phyloP scores from a whole-genome alignment of 176 grass and related monocot species.

The Carex pumila region DNA sequence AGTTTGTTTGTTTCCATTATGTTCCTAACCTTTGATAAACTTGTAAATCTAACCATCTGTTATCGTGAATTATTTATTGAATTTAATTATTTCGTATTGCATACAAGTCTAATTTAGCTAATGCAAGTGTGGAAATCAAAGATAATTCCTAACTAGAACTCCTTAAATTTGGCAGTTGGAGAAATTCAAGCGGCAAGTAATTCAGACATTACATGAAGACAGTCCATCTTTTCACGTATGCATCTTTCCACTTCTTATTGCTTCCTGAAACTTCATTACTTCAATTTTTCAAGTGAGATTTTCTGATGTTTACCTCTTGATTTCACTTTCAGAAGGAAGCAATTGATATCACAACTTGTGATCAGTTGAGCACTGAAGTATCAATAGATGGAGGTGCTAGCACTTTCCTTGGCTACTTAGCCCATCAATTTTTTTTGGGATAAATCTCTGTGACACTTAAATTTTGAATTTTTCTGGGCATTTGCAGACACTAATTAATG shows the following conservation, averaged over 20 bases:
- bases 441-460: background rate
- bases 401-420: background rate
- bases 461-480: background rate
- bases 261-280: slow-evolving; percentile 3
- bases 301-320: background rate
- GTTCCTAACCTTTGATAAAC: background rate
- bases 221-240: slow-evolving; percentile 44
- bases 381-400: slow-evolving; percentile 48
- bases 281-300: background rate
- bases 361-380: slow-evolving; percentile 48
- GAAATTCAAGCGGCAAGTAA: slow-evolving; percentile 88
- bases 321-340: slow-evolving; percentile 34
- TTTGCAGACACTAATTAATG: background rate
- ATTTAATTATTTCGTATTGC: background rate
- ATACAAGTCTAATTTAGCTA: background rate
- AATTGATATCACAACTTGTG: slow-evolving; percentile 67
- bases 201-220: slow-evolving; percentile 76
- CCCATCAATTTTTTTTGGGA: background rate
- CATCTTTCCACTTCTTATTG: slow-evolving; percentile 14
- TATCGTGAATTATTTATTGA: background rate
- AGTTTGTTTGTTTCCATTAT: background rate
- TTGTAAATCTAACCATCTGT: background rate
- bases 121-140: background rate
- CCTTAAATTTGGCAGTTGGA: slow-evolving; percentile 44
- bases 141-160: background rate